Evolutionary conservation across 352 stramenopile species (phyloP).

Genomic region (Aphanomyces stellatus): DNA sequence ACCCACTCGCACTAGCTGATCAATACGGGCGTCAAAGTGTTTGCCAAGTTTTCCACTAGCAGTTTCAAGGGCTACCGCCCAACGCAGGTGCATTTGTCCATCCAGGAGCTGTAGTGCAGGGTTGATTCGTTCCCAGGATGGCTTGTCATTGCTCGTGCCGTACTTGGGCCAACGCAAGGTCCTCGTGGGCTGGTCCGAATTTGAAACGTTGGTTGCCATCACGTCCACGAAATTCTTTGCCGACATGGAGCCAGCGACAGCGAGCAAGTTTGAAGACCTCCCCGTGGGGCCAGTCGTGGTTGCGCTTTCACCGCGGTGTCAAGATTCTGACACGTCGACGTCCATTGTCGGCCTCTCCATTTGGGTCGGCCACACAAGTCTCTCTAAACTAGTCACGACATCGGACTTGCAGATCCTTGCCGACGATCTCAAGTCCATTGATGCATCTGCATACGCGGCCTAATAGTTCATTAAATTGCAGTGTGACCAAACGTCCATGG

Average conservation of each 20-base stretch:
- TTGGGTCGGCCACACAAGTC: slow-evolving; percentile 3
- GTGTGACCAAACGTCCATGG: no score
- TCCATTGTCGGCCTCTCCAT: neutral
- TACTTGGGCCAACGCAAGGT: slow-evolving; percentile 14
- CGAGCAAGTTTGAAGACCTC: neutral
- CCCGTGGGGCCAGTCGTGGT: slow-evolving; percentile 6
- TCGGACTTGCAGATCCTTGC: slow-evolving; percentile 14
- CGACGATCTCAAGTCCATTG: slow-evolving; percentile 1
- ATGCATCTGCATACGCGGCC: neutral
- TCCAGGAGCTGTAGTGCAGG: neutral
- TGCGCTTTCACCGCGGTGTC: neutral
- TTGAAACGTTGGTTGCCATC: slow-evolving; percentile 1
- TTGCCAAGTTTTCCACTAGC: slow-evolving; percentile 15
- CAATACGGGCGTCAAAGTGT: slow-evolving; percentile 18
- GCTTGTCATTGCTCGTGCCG: slow-evolving; percentile 8
- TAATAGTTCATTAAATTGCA: neutral
- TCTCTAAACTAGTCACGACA: slow-evolving; percentile 15
- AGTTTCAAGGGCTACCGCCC: slow-evolving; percentile 14
- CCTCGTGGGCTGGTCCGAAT: slow-evolving; percentile 1
- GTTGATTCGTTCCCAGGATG: neutral
- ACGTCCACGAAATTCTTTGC: slow-evolving; percentile 1
- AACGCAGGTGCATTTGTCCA: neutral
- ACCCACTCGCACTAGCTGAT: neutral
- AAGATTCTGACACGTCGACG: no score
- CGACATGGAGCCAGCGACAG: neutral